A percentile compares a stretch with the other conserved stretches of the same genome.
Evolutionary conservation across 371 early-diverging fungal genomes (phyloP).

Genomic region (Mortierella sp.): DNA sequence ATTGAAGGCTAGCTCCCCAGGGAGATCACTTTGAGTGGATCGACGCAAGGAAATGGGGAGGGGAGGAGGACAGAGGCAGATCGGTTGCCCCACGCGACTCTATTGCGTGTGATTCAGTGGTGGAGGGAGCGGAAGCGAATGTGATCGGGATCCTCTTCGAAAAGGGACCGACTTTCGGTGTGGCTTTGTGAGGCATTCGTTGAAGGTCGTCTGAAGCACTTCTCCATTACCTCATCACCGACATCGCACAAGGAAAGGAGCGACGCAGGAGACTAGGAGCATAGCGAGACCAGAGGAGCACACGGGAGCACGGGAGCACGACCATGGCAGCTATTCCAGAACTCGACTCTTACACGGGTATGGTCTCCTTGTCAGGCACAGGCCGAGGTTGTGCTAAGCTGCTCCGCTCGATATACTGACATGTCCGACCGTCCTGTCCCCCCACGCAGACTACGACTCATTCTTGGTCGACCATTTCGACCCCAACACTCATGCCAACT

Average conservation of each 20-base stretch:
- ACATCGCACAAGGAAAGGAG: not conserved
- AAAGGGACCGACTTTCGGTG: too few relatives aligned
- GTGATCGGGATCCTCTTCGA: too few relatives aligned
- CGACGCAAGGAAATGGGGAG: not conserved
- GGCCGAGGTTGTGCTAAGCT: not conserved
- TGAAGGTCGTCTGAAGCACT: too few relatives aligned
- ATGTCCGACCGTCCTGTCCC: not conserved
- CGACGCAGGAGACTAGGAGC: not conserved
- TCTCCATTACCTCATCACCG: too few relatives aligned
- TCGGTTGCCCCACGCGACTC: not conserved
- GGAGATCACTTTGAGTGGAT: not conserved
- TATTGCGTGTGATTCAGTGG: not conserved
- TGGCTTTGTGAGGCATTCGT: too few relatives aligned
- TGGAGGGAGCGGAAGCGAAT: too few relatives aligned
- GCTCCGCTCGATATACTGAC: not conserved
- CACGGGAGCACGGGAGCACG: slow-evolving; percentile 6
- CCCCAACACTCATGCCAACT: slow-evolving; percentile 66
- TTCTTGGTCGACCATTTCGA: slow-evolving; percentile 70
- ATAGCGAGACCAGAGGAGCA: not conserved
- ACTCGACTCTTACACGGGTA: slow-evolving; percentile 48
- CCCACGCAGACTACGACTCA: slow-evolving; percentile 63
- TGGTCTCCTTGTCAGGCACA: slow-evolving; percentile 4
- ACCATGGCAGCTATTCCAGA: slow-evolving; percentile 42
- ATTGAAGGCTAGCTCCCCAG: slow-evolving; percentile 7
- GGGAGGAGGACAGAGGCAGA: not conserved